Evolutionary conservation across 495 filamentous ascomycete species (phyloP).

Genomic region (Pyrenopolyporus hunteri): DNA sequence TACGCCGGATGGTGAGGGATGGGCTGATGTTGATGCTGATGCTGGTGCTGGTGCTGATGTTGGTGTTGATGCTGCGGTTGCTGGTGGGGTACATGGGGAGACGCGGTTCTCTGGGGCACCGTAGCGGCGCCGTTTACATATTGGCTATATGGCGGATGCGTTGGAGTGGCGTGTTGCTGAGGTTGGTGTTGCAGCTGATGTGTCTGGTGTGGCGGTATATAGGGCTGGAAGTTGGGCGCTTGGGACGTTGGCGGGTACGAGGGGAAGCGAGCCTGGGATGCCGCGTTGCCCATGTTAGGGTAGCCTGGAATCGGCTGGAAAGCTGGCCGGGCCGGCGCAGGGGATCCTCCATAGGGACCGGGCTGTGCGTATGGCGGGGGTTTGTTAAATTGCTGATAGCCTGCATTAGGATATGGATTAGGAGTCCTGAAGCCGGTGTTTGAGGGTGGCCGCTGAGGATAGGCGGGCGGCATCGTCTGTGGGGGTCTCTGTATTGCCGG

Average conservation of each 20-base stretch:
- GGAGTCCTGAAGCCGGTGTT: constrained; percentile 39
- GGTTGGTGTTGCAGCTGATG: constrained; percentile 41
- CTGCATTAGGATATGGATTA: constrained; percentile 35
- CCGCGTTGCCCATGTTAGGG: constrained; percentile 39
- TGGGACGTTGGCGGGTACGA: constrained; percentile 41
- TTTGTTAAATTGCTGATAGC: constrained; percentile 43
- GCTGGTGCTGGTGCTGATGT: constrained; percentile 21
- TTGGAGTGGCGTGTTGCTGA: constrained; percentile 40
- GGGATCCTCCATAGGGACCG: constrained; percentile 40
- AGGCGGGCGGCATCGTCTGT: constrained; percentile 39
- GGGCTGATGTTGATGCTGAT: too few relatives aligned
- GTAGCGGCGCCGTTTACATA: constrained; percentile 34
- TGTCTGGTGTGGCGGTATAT: constrained; percentile 34
- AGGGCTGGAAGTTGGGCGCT: constrained; percentile 41
- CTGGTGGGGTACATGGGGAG: constrained; percentile 42
- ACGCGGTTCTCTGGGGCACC: constrained; percentile 38
- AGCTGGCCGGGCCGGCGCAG: constrained; percentile 36
- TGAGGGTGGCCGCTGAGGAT: constrained; percentile 42
- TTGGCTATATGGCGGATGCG: constrained; percentile 37
- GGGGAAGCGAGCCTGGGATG: constrained; percentile 38
- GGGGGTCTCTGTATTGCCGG: constrained; percentile 34
- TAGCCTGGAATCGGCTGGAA: constrained; percentile 49
- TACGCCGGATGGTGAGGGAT: constrained; percentile 31
- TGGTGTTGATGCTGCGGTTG: constrained; percentile 36
- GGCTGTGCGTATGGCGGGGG: constrained; percentile 43